Conservation (phyloP, 2,329 filamentous ascomycete genomes). For the Exophiala sideris region DNA sequence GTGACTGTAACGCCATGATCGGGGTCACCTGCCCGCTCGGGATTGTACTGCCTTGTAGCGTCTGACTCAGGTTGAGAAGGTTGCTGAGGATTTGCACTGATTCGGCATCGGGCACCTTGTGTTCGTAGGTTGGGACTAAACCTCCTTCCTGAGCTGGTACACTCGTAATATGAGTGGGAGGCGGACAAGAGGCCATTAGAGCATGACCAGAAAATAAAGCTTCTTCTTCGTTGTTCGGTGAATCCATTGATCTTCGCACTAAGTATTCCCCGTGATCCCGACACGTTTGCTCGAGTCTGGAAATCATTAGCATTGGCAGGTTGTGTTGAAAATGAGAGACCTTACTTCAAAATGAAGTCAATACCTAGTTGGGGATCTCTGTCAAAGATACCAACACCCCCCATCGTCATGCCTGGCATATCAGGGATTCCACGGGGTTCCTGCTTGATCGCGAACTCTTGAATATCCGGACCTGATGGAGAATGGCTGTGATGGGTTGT, state of each 20-base stretch:
- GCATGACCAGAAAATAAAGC: slow-evolving; percentile 77
- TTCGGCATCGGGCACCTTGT: slow-evolving; percentile 76
- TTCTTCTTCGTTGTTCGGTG: slow-evolving; percentile 55
- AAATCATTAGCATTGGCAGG: neutral
- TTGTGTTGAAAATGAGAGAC: slow-evolving; percentile 7
- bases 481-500: slow-evolving; percentile 27
- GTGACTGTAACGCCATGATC: slow-evolving; percentile 88
- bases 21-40: slow-evolving; percentile 65
- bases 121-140: slow-evolving; percentile 53
- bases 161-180: slow-evolving; percentile 59
- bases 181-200: slow-evolving; percentile 87
- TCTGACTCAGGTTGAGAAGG: slow-evolving; percentile 77
- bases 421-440: slow-evolving; percentile 22
- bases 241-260: slow-evolving; percentile 56
- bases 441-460: slow-evolving; percentile 26
- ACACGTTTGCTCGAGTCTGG: slow-evolving; percentile 73
- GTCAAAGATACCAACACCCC: slow-evolving; percentile 36
- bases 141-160: slow-evolving; percentile 39
- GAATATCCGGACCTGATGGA: slow-evolving; percentile 23
- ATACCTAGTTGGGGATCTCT: slow-evolving; percentile 45
- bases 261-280: slow-evolving; percentile 86
- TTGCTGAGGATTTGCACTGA: slow-evolving; percentile 63
- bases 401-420: slow-evolving; percentile 31
- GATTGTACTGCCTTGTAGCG: slow-evolving; percentile 73
- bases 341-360: slow-evolving; percentile 48